Base-by-base conservation (phyloP, 140 eudicot species). In the Flaveria floridana region DNA sequence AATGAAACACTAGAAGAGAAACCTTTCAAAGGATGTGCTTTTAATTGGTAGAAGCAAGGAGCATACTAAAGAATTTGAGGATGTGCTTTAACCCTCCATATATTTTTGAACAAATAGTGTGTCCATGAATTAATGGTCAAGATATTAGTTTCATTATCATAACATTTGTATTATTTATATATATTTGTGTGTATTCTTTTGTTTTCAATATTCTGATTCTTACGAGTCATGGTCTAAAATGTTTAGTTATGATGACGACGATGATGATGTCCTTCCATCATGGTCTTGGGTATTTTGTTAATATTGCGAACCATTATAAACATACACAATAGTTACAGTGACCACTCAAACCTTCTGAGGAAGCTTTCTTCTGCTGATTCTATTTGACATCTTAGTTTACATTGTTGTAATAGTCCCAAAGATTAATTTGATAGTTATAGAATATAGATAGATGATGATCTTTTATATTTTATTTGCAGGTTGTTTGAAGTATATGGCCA, bases 401-500 rank as follows among this genome's bases (percentile, higher is more conserved):
- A 55, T 68, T 44, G n/a, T 46, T 55, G 53, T 14, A 13, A 56
- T 16, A 41, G 19, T 58, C 46, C 65, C 48, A 7, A 50, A 68
- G 21, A 21, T 70, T 69, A 20, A 62, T 61, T 73, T 73, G 59
- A 26, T 53, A 72, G 19, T 20, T 59, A 20, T 70, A 65, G 21
- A 57, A 7, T 34, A 0, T 34, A 5, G 41, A 34, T 34, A 15
- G 77, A 57, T 20, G 58, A 71, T 39, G 61, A 47, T 6, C 44
- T 64, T 58, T 56, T 70, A 51, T 80, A 64, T 77, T 9, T 46
- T 16, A 55, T 15, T n/a, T 83, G 80, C 89, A 93, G 99, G 78
- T 78, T 87, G 72, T 86, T 90, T 75, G 87, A 90, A 80, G 67
- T 90, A 81, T 63, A 80, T 79, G 85, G 79, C 53, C 84, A 81